These are phyloP conservation scores for Jaenimonas drosophilae DNA, from an alignment of 208 protist species.

Conservation along the genomic window DNA sequence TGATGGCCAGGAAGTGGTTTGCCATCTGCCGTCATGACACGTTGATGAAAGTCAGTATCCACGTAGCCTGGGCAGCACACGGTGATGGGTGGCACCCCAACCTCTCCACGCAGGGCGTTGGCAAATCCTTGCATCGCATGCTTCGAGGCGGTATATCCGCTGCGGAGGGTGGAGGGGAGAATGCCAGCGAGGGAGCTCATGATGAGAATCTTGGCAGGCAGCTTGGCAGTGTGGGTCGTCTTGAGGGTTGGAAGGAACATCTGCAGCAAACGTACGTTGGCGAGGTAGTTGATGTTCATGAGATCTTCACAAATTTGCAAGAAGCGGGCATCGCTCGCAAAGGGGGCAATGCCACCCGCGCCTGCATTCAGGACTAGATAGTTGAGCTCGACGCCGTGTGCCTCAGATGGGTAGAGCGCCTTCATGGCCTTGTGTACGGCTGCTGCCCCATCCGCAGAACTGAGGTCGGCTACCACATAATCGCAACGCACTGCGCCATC, in stretches of 20 bases:
- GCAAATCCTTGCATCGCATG: slow-evolving; percentile 84
- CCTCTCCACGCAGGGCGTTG: slow-evolving; percentile 77
- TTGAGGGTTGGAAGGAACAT: slow-evolving; percentile 41
- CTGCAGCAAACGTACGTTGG: slow-evolving; percentile 75
- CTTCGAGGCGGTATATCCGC: slow-evolving; percentile 75
- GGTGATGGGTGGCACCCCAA: slow-evolving; percentile 50
- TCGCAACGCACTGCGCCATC: slow-evolving; percentile 39
- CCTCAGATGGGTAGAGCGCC: no score
- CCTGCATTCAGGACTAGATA: slow-evolving; percentile 83
- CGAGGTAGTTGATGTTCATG: slow-evolving; percentile 85
- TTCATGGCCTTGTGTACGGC: slow-evolving; percentile 14
- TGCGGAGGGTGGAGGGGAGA: slow-evolving; percentile 64
- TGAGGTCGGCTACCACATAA: slow-evolving; percentile 55
- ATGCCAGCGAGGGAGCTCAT: slow-evolving; percentile 74
- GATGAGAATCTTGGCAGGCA: slow-evolving; percentile 54
- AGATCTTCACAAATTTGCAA: slow-evolving; percentile 42
- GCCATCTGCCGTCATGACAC: slow-evolving; percentile 24
- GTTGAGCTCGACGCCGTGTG: slow-evolving; percentile 13
- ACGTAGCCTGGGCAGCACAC: slow-evolving; percentile 81
- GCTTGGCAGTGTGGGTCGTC: slow-evolving; percentile 12
- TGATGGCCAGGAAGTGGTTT: slow-evolving; percentile 22
- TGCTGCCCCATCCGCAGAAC: slow-evolving; percentile 19
- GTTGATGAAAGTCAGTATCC: slow-evolving; percentile 75
- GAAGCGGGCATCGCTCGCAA: slow-evolving; percentile 36
- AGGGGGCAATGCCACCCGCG: slow-evolving; percentile 58